These are phyloP conservation scores for Mucuna pruriens DNA, from an alignment of 306 rosid species.

Conservation along the genomic window DNA sequence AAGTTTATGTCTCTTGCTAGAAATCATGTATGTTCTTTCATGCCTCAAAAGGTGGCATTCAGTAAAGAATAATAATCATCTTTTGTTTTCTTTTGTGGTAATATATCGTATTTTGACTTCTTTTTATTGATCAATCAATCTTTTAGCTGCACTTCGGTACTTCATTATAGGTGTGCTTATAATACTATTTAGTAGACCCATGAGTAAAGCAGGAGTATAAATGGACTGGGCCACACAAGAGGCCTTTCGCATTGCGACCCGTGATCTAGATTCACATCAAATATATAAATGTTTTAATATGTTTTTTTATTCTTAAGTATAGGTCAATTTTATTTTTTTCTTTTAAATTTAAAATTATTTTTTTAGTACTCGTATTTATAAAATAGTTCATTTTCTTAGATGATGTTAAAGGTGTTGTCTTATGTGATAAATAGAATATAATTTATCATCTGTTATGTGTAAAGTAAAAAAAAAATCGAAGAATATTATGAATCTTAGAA, in stretches of 20 bases:
- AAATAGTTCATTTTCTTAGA: too few relatives aligned
- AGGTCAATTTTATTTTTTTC: too few relatives aligned
- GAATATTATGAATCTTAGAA: too few relatives aligned
- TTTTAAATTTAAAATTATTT: too few relatives aligned
- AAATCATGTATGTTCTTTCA: slow-evolving; percentile 37
- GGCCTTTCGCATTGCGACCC: background rate
- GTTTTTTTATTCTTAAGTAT: too few relatives aligned
- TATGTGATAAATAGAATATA: too few relatives aligned
- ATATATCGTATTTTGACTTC: slow-evolving; percentile 1
- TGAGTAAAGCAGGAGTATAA: background rate
- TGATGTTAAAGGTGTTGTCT: too few relatives aligned
- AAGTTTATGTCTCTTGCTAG: slow-evolving; percentile 37
- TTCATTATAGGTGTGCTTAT: background rate
- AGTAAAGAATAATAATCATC: slow-evolving; percentile 28
- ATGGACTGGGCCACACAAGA: slow-evolving; percentile 8
- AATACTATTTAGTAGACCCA: background rate
- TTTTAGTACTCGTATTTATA: too few relatives aligned
- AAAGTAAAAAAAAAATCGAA: too few relatives aligned
- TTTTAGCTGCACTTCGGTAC: background rate
- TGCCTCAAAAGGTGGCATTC: slow-evolving; percentile 35
- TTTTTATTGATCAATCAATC: background rate
- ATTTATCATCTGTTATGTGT: too few relatives aligned
- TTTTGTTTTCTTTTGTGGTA: slow-evolving; percentile 3
- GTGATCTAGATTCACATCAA: background rate
- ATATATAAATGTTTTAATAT: background rate